These are phyloP conservation scores for Casuarina cunninghamiana DNA, from an alignment of 306 rosid genomes.

Conservation along the genomic window DNA sequence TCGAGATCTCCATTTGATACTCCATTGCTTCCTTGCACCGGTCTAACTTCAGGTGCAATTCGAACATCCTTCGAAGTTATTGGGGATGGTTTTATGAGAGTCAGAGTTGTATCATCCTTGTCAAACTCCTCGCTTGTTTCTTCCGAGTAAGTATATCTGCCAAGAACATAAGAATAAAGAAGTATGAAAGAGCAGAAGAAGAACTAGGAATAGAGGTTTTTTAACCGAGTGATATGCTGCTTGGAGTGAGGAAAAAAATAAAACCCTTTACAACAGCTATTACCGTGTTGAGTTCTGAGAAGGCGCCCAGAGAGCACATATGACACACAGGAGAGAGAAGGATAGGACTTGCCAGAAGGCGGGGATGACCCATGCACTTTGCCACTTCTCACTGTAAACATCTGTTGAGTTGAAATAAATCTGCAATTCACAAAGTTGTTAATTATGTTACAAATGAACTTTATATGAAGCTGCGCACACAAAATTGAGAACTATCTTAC, in stretches of 20 bases:
- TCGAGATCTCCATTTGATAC: constrained; percentile 59
- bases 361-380: constrained; percentile 61
- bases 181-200: too few species aligned
- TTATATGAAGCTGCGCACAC: neutral
- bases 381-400: constrained; percentile 66
- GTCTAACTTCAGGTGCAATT: constrained; percentile 46
- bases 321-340: constrained; percentile 52
- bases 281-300: constrained; percentile 85
- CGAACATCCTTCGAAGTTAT: constrained; percentile 62
- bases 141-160: constrained; percentile 75
- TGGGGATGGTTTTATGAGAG: constrained; percentile 81
- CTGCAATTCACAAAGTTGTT: constrained; percentile 37
- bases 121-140: constrained; percentile 82
- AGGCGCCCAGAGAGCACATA: constrained; percentile 66
- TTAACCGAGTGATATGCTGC: constrained; percentile 6
- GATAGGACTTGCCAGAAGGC: constrained; percentile 71
- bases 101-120: constrained; percentile 69
- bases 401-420: constrained; percentile 57
- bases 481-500: neutral
- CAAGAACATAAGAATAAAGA: constrained; percentile 4
- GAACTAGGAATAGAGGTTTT: neutral
- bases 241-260: neutral
- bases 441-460: neutral
- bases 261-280: constrained; percentile 14
- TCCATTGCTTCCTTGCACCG: constrained; percentile 43